Conservation (phyloP, 2,329 filamentous ascomycete genomes). For the Capronia coronata region DNA sequence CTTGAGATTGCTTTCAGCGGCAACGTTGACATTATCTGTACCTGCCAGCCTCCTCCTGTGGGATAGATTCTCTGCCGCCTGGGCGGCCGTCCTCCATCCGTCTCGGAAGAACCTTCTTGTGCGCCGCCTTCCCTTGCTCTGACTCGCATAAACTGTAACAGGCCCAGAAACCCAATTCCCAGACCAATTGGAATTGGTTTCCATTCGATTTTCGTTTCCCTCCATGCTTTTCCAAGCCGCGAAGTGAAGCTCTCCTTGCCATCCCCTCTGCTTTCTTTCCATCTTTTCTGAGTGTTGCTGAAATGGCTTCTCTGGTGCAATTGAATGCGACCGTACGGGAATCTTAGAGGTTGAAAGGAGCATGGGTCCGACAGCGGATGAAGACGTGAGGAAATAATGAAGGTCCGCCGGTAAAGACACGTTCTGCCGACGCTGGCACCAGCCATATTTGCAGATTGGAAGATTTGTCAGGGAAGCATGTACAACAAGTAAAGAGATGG, state of each 20-base stretch:
- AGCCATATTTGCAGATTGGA: slow-evolving; percentile 1
- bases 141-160: slow-evolving; percentile 77
- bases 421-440: slow-evolving; percentile 18
- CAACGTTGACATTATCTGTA: slow-evolving; percentile 87
- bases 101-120: slow-evolving; percentile 38
- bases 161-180: slow-evolving; percentile 75
- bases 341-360: neutral
- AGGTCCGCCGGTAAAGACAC: slow-evolving; percentile 24
- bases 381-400: neutral
- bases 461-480: neutral
- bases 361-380: slow-evolving; percentile 3
- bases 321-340: neutral
- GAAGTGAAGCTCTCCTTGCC: slow-evolving; percentile 52
- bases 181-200: slow-evolving; percentile 82
- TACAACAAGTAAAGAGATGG: neutral
- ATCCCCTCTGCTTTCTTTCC: slow-evolving; percentile 37
- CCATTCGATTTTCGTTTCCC: slow-evolving; percentile 69
- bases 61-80: slow-evolving; percentile 62
- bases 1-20: slow-evolving; percentile 85
- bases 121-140: slow-evolving; percentile 44
- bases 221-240: slow-evolving; percentile 52
- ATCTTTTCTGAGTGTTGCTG: slow-evolving; percentile 38
- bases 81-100: slow-evolving; percentile 40
- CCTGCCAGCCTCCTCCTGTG: slow-evolving; percentile 76
- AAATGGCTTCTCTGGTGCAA: slow-evolving; percentile 28